A percentile compares a stretch with the other conserved stretches of the same genome.
Conservation (phyloP, 139 green algal genomes). For the Axilococcus clingmanii region DNA sequence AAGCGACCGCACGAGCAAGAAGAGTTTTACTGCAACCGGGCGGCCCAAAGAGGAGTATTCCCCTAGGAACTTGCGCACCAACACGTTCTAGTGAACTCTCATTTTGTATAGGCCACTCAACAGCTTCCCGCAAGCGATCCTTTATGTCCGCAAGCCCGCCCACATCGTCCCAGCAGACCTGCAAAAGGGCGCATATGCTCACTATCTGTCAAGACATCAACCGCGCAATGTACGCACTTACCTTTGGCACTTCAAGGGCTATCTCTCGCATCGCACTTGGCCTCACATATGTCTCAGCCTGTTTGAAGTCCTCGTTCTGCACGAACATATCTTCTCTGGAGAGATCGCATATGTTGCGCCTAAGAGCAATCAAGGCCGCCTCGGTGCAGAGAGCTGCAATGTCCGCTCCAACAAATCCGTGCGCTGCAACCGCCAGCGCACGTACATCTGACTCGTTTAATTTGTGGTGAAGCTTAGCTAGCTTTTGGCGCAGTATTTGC, state of each 20-base stretch:
- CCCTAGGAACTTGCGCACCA: conserved; percentile 50
- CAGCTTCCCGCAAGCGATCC: conserved; percentile 40
- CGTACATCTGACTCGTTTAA: conserved; percentile 26
- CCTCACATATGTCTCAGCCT: conserved; percentile 16
- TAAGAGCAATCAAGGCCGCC: conserved; percentile 54
- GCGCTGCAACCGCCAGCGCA: conserved; percentile 32
- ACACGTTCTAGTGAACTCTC: conserved; percentile 30
- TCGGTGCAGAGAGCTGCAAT: conserved; percentile 46
- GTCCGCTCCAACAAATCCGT: conserved; percentile 67
- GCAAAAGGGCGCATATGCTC: neutral
- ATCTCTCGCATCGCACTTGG: conserved; percentile 39
- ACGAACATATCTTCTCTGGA: neutral
- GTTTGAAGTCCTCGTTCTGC: conserved; percentile 40
- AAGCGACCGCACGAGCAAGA: conserved; percentile 75
- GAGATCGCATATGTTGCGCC: conserved; percentile 11
- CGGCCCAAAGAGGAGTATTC: conserved; percentile 80
- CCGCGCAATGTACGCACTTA: conserved; percentile 6
- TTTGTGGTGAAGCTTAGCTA: conserved; percentile 35
- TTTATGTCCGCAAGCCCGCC: conserved; percentile 25
- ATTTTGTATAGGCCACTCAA: conserved; percentile 47
- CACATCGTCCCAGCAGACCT: conserved; percentile 30
- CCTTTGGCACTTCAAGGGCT: conserved; percentile 31
- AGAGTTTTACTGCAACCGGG: conserved; percentile 79
- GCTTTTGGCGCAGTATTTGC: conserved; percentile 52
- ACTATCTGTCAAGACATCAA: neutral